Evolutionary conservation across 129 eudicot genomes (phyloP).

Genomic region (Cynara cardunculus): DNA sequence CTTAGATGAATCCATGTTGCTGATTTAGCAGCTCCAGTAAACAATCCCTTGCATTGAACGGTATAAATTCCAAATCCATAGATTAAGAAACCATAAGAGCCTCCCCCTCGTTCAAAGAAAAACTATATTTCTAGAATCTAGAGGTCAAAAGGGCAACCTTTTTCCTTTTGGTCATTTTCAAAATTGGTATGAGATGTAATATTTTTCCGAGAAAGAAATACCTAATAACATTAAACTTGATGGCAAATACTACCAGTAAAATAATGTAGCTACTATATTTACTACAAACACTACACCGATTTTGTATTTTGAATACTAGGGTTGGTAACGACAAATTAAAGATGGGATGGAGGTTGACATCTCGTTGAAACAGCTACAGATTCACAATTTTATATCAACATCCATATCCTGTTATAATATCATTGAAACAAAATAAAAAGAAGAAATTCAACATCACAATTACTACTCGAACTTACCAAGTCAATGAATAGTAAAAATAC

Average conservation of each 20-base stretch:
- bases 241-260: not conserved
- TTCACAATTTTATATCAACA: not conserved
- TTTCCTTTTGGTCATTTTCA: not conserved
- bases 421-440: not conserved
- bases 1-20: constrained; percentile 10
- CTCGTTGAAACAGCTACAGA: constrained; percentile 10
- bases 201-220: not conserved
- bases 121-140: not conserved
- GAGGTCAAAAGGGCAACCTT: not conserved
- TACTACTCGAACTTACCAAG: constrained; percentile 13
- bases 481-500: not conserved
- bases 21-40: constrained; percentile 7
- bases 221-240: not conserved
- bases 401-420: not conserved
- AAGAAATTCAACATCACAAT: not conserved
- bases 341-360: constrained; percentile 4
- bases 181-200: not conserved
- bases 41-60: not conserved
- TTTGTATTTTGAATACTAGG: constrained; percentile 1
- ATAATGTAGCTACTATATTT: not conserved
- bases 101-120: not conserved
- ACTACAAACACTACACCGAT: constrained; percentile 1
- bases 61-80: constrained; percentile 6
- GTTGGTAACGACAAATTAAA: constrained; percentile 23
- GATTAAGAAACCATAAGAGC: not conserved